A percentile compares a stretch with the other conserved stretches of the same genome.
Evolutionary conservation across 192 early-diverging fungal species (phyloP).

Genomic region (Phycomyces nitens): DNA sequence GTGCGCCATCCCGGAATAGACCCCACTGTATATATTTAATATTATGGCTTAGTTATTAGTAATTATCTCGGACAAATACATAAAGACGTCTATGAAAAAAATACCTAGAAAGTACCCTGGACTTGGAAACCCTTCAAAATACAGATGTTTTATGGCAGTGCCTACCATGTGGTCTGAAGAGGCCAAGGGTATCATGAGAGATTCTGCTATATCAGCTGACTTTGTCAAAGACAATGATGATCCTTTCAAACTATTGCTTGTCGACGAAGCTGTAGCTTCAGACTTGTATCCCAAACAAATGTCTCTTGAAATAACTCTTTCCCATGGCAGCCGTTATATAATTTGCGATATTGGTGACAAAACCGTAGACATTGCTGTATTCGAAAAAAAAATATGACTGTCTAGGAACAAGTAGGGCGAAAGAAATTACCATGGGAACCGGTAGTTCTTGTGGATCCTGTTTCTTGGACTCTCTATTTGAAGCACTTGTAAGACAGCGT

Average conservation of each 20-base stretch:
- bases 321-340: conserved; percentile 47
- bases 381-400: conserved; percentile 31
- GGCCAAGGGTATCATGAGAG: conserved; percentile 50
- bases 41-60: too few relatives aligned
- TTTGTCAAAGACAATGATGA: conserved; percentile 42
- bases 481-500: conserved; percentile 37
- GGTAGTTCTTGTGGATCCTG: conserved; percentile 47
- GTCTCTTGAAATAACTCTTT: conserved; percentile 44
- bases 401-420: conserved; percentile 26
- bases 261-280: conserved; percentile 50
- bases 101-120: too few relatives aligned
- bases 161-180: conserved; percentile 52
- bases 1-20: too few relatives aligned
- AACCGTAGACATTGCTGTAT: conserved; percentile 45
- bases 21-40: too few relatives aligned
- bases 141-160: conserved; percentile 44
- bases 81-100: too few relatives aligned
- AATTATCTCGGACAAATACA: too few relatives aligned
- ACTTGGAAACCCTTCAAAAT: conserved; percentile 32
- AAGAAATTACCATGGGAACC: conserved; percentile 47
- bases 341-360: conserved; percentile 53
- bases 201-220: conserved; percentile 43
- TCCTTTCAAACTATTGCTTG: conserved; percentile 36
- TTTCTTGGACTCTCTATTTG: conserved; percentile 44
- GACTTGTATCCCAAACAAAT: conserved; percentile 49